Base-by-base conservation (phyloP, 2,329 filamentous ascomycete genomes). In the Gaeumannomyces tritici region DNA sequence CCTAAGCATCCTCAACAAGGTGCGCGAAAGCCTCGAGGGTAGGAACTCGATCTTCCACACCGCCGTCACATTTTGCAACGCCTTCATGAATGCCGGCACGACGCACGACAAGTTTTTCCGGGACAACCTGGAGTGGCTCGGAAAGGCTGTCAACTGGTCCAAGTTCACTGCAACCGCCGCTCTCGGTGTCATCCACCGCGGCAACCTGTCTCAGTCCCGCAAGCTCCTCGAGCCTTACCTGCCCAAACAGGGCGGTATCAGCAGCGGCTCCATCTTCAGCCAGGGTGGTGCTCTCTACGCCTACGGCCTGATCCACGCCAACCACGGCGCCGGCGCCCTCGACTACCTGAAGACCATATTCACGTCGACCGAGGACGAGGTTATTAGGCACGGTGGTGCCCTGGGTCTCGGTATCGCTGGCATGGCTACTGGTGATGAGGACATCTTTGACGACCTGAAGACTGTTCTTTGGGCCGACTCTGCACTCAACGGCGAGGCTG, bases 41-140 rank as follows among this genome's bases (percentile, higher is more conserved):
- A 86, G 96, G 61, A 98, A 96, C 77, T 98, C 93, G 35, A 99
- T 99, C 68, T 98, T 98, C 83, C 95, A 99, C 75, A 96, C 92
- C 1, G 92, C 93, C 4, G 91, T 99, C 62, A 98, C 95, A 0
- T 95, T 99, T 71, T 95, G 93, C 71, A 98, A 98, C 70, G 95
- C 93, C 13, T 98, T 99, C 74, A 99, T 99, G 95, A 96, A 99
- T 73, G 93, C 96, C 62, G 96, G 95, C 64, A 99, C 95, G 0
- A 97, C 93, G 0, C 95, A 96, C 70, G 95, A 99, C 77, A 96
- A 93, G 71, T 99, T 99, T 79, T 98, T 99, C 85, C 86, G 96
- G 9, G 92, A 98, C 71, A 99, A 99, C 73, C 78, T 99, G 28
- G 95, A 99, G 67, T 99, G 95, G 95, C 79, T 99, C 4, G 93